Evolutionary conservation across 2,329 filamentous ascomycete species (phyloP).

Genomic region (Cucurbitaria berberidis): DNA sequence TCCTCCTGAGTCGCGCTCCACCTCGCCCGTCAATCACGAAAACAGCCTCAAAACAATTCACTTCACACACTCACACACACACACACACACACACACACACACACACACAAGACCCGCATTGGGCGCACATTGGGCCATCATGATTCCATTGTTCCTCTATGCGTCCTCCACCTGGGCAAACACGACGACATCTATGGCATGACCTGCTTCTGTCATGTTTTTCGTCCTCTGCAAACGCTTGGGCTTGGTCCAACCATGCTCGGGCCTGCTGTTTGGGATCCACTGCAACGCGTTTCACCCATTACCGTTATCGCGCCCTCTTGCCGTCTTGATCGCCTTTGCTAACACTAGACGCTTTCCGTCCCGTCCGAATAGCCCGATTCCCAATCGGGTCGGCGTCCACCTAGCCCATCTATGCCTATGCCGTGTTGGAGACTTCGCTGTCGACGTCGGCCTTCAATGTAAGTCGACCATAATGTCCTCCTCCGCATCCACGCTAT

Average conservation of each 20-base stretch:
- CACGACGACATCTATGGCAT: background rate
- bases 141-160: background rate
- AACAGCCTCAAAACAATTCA: constrained; percentile 2
- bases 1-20: background rate
- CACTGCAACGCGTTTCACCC: constrained; percentile 35
- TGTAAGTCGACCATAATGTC: constrained; percentile 50
- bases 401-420: background rate
- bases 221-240: background rate
- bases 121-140: background rate
- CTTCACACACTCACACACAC: constrained; percentile 5
- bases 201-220: background rate
- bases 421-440: background rate
- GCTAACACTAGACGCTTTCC: constrained; percentile 1
- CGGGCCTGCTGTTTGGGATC: constrained; percentile 11
- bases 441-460: constrained; percentile 12
- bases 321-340: constrained; percentile 2
- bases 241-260: constrained; percentile 15
- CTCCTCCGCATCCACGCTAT: constrained; percentile 43
- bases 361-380: background rate
- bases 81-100: too few species aligned
- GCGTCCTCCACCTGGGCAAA: background rate
- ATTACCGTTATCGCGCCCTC: constrained; percentile 34
- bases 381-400: background rate
- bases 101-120: background rate
- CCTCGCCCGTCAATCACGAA: constrained; percentile 5